phyloP scores from a whole-genome alignment of 768 basidiomycete species.

The Termitomyces sp. region DNA sequence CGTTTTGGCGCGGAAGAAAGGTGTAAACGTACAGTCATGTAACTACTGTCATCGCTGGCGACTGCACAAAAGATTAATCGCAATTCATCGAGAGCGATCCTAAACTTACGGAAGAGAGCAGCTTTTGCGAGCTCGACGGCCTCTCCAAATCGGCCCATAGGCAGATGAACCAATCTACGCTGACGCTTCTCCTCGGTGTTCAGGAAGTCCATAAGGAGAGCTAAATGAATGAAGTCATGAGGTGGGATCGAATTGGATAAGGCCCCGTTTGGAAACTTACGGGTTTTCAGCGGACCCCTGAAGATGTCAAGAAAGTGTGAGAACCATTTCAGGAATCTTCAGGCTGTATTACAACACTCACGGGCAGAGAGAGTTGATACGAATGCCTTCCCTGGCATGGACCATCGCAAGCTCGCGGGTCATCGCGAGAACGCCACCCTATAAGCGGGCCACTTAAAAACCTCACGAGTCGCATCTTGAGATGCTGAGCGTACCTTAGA shows the following conservation, averaged over 20 bases:
- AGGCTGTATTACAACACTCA: slow-evolving; percentile 31
- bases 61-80: slow-evolving; percentile 33
- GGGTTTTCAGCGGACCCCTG: slow-evolving; percentile 93
- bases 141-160: slow-evolving; percentile 97
- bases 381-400: slow-evolving; percentile 95
- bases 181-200: slow-evolving; percentile 94
- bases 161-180: slow-evolving; percentile 83
- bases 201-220: slow-evolving; percentile 97
- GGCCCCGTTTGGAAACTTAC: slow-evolving; percentile 36
- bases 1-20: background rate
- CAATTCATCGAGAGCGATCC: background rate
- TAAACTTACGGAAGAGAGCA: slow-evolving; percentile 77
- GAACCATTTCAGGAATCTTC: background rate
- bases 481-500: slow-evolving; percentile 58
- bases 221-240: slow-evolving; percentile 31
- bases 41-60: slow-evolving; percentile 94
- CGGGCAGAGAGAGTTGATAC: slow-evolving; percentile 95
- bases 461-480: background rate
- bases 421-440: slow-evolving; percentile 98
- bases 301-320: slow-evolving; percentile 8
- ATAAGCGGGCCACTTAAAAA: slow-evolving; percentile 1
- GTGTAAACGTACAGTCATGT: slow-evolving; percentile 69
- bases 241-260: background rate
- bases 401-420: slow-evolving; percentile 97
- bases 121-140: slow-evolving; percentile 92